Evolutionary conservation across 2,329 filamentous ascomycete species (phyloP).

Genomic region (Leptographium radiaticola): DNA sequence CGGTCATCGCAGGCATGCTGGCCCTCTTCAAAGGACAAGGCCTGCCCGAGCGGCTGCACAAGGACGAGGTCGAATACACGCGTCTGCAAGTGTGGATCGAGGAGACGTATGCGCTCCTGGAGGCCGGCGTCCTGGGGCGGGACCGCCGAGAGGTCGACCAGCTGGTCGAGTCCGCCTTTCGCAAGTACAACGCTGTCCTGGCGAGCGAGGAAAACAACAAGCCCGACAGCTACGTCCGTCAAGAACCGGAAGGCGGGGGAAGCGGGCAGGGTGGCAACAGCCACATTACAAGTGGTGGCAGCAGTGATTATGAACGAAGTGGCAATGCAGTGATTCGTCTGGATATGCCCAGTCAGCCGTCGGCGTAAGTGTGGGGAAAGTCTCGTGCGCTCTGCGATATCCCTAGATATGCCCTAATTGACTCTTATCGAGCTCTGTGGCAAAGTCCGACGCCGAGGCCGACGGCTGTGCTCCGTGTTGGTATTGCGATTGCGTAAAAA

Average conservation of each 20-base stretch:
- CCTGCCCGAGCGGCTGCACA: constrained; percentile 31
- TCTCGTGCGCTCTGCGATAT: too few relatives aligned
- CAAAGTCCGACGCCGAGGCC: too few relatives aligned
- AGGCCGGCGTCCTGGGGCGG: constrained; percentile 27
- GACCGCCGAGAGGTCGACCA: constrained; percentile 28
- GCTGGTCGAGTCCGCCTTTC: constrained; percentile 28
- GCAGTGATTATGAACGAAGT: too few relatives aligned
- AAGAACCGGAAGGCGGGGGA: constrained; percentile 3
- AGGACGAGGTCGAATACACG: constrained; percentile 31
- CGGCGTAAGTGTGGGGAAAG: too few relatives aligned
- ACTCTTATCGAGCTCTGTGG: too few relatives aligned
- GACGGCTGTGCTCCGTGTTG: too few relatives aligned
- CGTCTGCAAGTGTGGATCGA: constrained; percentile 40
- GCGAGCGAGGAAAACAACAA: constrained; percentile 10
- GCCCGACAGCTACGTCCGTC: constrained; percentile 6
- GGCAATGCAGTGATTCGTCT: too few relatives aligned
- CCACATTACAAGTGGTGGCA: neutral
- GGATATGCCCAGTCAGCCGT: too few relatives aligned
- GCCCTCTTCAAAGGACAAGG: constrained; percentile 41
- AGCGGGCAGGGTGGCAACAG: neutral
- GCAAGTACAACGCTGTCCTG: constrained; percentile 18
- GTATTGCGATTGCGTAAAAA: too few relatives aligned
- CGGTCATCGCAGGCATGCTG: constrained; percentile 46
- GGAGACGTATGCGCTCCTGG: constrained; percentile 33
- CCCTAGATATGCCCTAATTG: too few relatives aligned